Evolutionary conservation across 2,329 filamentous ascomycete species (phyloP), one percentile per base, ranked within the genome.

Genomic region (Westerdykella sp.): DNA sequence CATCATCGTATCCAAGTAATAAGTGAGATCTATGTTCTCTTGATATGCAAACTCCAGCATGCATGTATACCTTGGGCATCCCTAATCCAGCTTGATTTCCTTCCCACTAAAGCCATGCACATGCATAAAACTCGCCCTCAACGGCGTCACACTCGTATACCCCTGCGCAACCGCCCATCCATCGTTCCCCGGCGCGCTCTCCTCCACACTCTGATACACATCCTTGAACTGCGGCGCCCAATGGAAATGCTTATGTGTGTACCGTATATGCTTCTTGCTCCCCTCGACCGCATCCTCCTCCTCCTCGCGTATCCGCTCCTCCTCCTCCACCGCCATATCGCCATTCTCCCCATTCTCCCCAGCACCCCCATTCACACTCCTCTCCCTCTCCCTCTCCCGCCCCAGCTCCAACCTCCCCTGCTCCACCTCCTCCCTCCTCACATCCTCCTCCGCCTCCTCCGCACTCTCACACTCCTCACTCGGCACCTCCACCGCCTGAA

Each of bases 121-220:
- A 46, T 91, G 87, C 79, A 86, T 89, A 67, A 96, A 98, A 67
- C 95, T 96, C 34, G 91, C 90, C 66, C 86, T 87, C 53, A 97
- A 68, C 12, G 91, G 87, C 4, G 93, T 96, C 44, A 98, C 81
- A 67, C 89, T 95, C 11, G 91, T 94, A 66, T 84, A 81, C 22
- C 88, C 87, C 63, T 95, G 83, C 63, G 85, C 85, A 18, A 98
- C 87, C 30, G 84, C 84, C 88, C 91, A 96, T 5, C 91, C 93
- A 68, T 98, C 93, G 61, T 88, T 94, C 3, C 89, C 89, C 4
- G 87, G 85, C 25, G 75, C 73, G 32, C 84, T 81, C 51, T 84
- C 79, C 54, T 89, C 81, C n/a, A 96, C 89, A 53, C 85, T 90
- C 62, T 85, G 80, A 66, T 88, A 88, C 2, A 97, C 88, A 66